These are phyloP conservation scores for Eremochloa ophiuroides DNA, from an alignment of 176 grass and related monocot genomes.

Conservation along the genomic window DNA sequence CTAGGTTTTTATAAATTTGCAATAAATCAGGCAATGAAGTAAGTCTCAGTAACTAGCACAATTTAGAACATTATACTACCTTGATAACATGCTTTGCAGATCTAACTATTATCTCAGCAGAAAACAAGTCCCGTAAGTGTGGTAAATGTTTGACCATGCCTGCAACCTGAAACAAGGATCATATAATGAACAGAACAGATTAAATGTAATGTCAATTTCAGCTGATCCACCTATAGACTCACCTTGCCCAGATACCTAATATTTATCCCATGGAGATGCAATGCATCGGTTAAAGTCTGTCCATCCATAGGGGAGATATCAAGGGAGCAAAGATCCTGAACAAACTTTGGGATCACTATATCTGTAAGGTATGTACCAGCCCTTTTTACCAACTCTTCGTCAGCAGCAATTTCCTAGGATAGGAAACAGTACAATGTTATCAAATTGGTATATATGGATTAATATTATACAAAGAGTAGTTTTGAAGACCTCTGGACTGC, in stretches of 20 bases:
- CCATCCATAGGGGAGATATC: constrained; percentile 96
- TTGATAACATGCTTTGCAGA: constrained; percentile 92
- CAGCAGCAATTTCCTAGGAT: constrained; percentile 73
- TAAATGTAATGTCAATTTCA: constrained; percentile 8
- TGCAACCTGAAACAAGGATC: constrained; percentile 65
- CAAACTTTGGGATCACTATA: constrained; percentile 81
- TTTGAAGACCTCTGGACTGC: constrained; percentile 61
- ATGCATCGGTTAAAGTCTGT: constrained; percentile 76
- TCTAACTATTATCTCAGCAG: constrained; percentile 81
- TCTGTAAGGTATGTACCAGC: constrained; percentile 73
- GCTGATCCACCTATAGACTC: constrained; percentile 36
- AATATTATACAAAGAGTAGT: constrained; percentile 29
- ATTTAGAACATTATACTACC: constrained; percentile 43
- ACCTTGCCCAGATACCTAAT: constrained; percentile 96
- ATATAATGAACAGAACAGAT: constrained; percentile 8
- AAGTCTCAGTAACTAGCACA: neutral
- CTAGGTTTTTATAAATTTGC: neutral
- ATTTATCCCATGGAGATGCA: constrained; percentile 92
- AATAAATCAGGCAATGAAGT: neutral
- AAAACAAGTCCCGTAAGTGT: constrained; percentile 77
- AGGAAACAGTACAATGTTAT: constrained; percentile 10
- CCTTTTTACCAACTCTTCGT: constrained; percentile 74
- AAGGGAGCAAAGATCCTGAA: constrained; percentile 87
- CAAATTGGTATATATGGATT: constrained; percentile 16
- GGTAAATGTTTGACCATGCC: constrained; percentile 75